Base-by-base conservation (phyloP, 2,329 filamentous ascomycete species). In the Gnomoniopsis sp. region DNA sequence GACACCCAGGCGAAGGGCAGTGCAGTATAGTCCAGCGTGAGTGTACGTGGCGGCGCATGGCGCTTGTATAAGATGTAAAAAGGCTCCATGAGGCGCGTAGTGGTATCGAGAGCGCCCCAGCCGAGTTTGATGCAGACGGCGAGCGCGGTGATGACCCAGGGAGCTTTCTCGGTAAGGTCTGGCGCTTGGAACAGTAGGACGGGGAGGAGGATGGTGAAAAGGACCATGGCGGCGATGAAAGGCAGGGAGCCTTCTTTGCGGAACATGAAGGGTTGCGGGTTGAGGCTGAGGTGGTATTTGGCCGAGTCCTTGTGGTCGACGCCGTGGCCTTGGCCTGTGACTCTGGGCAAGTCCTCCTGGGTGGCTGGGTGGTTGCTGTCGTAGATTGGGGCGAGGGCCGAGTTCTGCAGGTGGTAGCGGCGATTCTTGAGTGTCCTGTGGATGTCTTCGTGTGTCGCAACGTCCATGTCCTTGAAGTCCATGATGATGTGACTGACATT, bases 11-110 rank as follows among this genome's bases (percentile, higher is more conserved):
- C 84, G 55, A 89, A 89, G 6, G 88, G 86, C 65, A 89, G 82
- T 30, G 86, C 86, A 0, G 87, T 88, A 70, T 91, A 91, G 71
- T 91, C 88, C 11, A 91, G 80, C 0, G 85, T 87, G 7, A 91
- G 79, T 2, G 84, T 87, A 63, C 79, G 83, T 7, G 87, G 77
- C 0, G 85, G 82, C 3, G 88, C 88, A 63, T 88, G 83, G 3
- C 88, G 81, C 54, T 78, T 77, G 15, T 84, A 87, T 2, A 91
- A 80, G 60, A 89, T 83, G 68, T 87, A 89, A 67, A 88, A 91
- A 2, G 88, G 88, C 70, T 91, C 87, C 71, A 90, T 84, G 79
- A 90, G 87, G 46, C 88, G 85, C 49, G 90, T 79, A 26, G 86
- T 82, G 57, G 83, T 87, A 66, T 91, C 89, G 61, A 91, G 77